These are phyloP conservation scores for Tylopilus orsonianus DNA, from an alignment of 1,284 basidiomycete species.

Conservation along the genomic window DNA sequence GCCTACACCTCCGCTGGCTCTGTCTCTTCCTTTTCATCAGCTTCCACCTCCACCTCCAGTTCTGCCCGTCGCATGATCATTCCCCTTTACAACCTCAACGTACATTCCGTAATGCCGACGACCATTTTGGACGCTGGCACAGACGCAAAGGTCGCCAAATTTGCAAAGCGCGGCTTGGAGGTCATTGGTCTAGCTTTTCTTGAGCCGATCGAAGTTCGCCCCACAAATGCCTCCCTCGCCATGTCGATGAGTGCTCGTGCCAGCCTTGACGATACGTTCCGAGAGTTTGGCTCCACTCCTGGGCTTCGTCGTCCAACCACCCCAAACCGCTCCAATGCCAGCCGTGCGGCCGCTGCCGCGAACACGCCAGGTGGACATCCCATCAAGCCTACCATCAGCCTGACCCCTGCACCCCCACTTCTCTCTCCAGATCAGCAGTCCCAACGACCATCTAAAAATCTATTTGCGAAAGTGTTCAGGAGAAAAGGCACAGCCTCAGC, in stretches of 20 bases:
- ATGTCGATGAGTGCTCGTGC: constrained; percentile 18
- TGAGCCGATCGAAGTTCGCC: constrained; percentile 83
- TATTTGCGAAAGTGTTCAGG: constrained; percentile 77
- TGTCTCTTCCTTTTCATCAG: constrained; percentile 53
- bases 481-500: constrained; percentile 42
- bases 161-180: constrained; percentile 83
- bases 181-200: constrained; percentile 74
- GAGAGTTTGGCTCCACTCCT: constrained; percentile 22
- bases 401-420: constrained; percentile 25
- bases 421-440: constrained; percentile 26
- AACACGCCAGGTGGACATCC: background rate
- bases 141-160: constrained; percentile 92
- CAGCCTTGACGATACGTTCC: constrained; percentile 28
- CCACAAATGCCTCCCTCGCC: constrained; percentile 9
- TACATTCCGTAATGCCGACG: constrained; percentile 91
- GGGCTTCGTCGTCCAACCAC: constrained; percentile 11
- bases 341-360: background rate
- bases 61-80: constrained; percentile 75
- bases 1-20: constrained; percentile 47
- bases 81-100: constrained; percentile 91
- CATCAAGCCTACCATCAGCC: constrained; percentile 19
- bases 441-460: constrained; percentile 49
- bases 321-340: constrained; percentile 9
- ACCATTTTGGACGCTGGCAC: constrained; percentile 91
- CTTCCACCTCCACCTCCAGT: constrained; percentile 44